phyloP scores from a whole-genome alignment of 805 yeast species.

The Teunomyces lycoperdinae region DNA sequence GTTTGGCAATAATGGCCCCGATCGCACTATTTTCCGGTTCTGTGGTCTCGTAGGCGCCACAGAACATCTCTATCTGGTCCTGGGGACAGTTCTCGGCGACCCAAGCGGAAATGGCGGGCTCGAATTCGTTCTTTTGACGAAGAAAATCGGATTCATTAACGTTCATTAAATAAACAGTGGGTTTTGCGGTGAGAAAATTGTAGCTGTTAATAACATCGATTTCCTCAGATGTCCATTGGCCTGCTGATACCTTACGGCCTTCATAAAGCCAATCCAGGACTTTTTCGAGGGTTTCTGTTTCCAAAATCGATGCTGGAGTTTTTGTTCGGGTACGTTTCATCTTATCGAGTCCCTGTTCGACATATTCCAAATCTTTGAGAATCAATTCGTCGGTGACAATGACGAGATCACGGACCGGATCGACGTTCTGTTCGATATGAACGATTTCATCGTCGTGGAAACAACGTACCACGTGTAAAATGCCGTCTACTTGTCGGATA shows the following conservation, averaged over 20 bases:
- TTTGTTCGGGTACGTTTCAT: constrained; percentile 29
- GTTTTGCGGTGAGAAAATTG: constrained; percentile 82
- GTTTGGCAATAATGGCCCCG: constrained; percentile 59
- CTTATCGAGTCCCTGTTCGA: constrained; percentile 48
- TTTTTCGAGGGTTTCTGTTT: constrained; percentile 29
- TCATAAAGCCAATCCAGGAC: constrained; percentile 35
- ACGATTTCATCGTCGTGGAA: constrained; percentile 64
- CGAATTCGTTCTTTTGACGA: constrained; percentile 49
- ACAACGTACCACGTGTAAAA: constrained; percentile 66
- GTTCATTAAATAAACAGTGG: constrained; percentile 76
- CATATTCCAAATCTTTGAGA: constrained; percentile 59
- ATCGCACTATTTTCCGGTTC: constrained; percentile 46
- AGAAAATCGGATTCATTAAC: constrained; percentile 69
- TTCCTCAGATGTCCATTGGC: constrained; percentile 60
- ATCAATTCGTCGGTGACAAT: constrained; percentile 62
- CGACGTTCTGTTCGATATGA: constrained; percentile 62
- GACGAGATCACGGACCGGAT: constrained; percentile 61
- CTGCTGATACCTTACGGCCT: constrained; percentile 60
- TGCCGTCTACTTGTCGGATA: constrained; percentile 69
- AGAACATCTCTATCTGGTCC: constrained; percentile 34
- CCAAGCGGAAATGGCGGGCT: constrained; percentile 59
- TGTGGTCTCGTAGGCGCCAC: constrained; percentile 49
- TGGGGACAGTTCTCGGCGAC: constrained; percentile 63
- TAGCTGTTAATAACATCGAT: constrained; percentile 65
- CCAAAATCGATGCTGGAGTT: constrained; percentile 21